A percentile compares a stretch with the other conserved stretches of the same genome.
Evolutionary conservation across 345 rosid species (phyloP).

Genomic region (Draba incana): DNA sequence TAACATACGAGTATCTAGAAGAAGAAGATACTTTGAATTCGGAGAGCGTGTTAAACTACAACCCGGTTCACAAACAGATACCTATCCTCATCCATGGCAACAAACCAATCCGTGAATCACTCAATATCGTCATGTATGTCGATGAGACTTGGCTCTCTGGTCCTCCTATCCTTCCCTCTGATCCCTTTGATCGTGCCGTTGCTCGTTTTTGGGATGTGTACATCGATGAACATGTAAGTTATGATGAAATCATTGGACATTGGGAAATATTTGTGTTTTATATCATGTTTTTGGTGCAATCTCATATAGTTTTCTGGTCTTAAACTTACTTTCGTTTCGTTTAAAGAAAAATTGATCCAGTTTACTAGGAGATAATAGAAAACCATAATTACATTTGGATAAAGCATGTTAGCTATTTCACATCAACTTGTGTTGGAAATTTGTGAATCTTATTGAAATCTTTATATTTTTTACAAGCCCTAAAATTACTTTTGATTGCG

Average conservation of each 20-base stretch:
- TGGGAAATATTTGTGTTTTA: not conserved
- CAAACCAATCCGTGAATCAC: constrained; percentile 44
- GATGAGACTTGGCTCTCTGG: constrained; percentile 43
- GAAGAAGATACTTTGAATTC: constrained; percentile 41
- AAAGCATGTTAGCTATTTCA: no score
- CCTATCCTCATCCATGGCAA: constrained; percentile 50
- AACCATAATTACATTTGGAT: no score
- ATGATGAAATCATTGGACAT: not conserved
- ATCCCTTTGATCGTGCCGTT: constrained; percentile 41
- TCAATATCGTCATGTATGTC: constrained; percentile 43
- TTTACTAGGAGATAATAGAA: no score
- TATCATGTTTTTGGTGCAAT: not conserved
- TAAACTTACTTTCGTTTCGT: no score
- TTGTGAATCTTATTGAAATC: no score
- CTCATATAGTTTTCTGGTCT: no score
- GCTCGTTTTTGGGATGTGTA: constrained; percentile 47
- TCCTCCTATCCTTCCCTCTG: constrained; percentile 43
- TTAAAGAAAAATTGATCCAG: no score
- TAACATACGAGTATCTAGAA: constrained; percentile 42
- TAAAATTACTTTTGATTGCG: no score
- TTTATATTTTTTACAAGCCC: no score
- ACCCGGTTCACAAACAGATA: constrained; percentile 43
- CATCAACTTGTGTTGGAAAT: no score
- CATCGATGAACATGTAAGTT: constrained; percentile 54
- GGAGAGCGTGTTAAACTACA: constrained; percentile 42